Evolutionary conservation across 1,139 yeast species (phyloP).

Genomic region (Geotrichum histeridarum): DNA sequence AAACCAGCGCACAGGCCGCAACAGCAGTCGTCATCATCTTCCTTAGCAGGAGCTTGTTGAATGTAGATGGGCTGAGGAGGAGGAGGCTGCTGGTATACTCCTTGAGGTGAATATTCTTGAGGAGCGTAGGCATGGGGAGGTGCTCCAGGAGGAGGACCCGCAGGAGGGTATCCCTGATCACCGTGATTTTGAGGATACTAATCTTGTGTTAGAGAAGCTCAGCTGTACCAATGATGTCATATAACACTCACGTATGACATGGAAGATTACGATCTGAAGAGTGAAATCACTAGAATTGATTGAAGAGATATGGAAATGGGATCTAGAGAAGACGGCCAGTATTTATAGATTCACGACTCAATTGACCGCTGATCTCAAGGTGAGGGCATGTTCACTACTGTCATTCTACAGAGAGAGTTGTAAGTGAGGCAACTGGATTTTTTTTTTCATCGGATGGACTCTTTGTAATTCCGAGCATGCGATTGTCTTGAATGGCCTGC

Average conservation of each 20-base stretch:
- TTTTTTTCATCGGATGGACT: too few species aligned
- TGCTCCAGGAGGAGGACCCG: slow-evolving; percentile 29
- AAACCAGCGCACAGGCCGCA: slow-evolving; percentile 36
- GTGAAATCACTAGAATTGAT: background rate
- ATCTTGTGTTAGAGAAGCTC: background rate
- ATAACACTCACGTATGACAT: slow-evolving; percentile 25
- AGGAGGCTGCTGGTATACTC: slow-evolving; percentile 21
- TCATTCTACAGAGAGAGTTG: too few species aligned
- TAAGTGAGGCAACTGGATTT: too few species aligned
- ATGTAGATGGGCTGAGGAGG: slow-evolving; percentile 28
- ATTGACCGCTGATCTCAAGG: too few species aligned
- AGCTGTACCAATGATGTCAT: slow-evolving; percentile 1
- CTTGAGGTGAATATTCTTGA: slow-evolving; percentile 14
- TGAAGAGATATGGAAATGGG: too few species aligned
- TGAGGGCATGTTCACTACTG: too few species aligned
- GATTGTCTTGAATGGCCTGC: too few species aligned
- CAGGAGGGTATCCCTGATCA: background rate
- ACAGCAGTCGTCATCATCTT: slow-evolving; percentile 31
- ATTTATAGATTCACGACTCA: too few species aligned
- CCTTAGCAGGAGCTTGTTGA: slow-evolving; percentile 30
- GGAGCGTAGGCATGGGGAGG: slow-evolving; percentile 29
- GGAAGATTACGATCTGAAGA: background rate
- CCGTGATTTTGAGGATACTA: too few species aligned
- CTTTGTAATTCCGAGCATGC: too few species aligned
- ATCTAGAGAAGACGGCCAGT: too few species aligned